Percentiles rank a stretch among this genome's conserved stretches.
Evolutionary conservation across 805 yeast genomes (phyloP).

Genomic region (Pichia paraexigua): DNA sequence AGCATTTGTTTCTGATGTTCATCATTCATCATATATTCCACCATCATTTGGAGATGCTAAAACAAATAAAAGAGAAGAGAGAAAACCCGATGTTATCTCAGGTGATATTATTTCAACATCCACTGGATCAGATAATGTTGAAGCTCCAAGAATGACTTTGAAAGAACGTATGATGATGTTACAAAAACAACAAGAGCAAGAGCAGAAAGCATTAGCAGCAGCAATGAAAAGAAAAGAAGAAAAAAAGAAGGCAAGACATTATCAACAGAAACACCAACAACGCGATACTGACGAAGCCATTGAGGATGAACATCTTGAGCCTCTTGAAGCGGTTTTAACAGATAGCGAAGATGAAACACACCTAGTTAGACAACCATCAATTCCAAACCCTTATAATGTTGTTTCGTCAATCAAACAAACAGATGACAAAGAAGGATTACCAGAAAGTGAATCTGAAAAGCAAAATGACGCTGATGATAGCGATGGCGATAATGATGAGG

Average conservation of each 20-base stretch:
- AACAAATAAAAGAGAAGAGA: constrained; percentile 11
- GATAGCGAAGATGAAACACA: not conserved
- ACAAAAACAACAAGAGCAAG: constrained; percentile 75
- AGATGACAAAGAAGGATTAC: constrained; percentile 10
- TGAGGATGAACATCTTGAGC: not conserved
- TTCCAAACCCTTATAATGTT: not conserved
- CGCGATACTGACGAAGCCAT: not conserved
- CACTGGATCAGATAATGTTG: constrained; percentile 34
- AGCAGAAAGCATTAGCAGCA: constrained; percentile 59
- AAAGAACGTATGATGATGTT: constrained; percentile 81
- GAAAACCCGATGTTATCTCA: constrained; percentile 14
- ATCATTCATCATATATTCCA: constrained; percentile 53
- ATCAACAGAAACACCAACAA: not conserved
- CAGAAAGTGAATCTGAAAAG: constrained; percentile 17
- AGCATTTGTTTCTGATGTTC: constrained; percentile 47
- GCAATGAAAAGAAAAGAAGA: constrained; percentile 46
- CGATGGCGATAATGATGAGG: constrained; percentile 44
- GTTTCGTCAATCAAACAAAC: not conserved
- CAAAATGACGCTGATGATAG: constrained; percentile 34
- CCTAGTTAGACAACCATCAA: not conserved
- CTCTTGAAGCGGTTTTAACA: not conserved
- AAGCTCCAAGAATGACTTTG: constrained; percentile 68
- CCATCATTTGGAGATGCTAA: constrained; percentile 21
- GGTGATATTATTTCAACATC: constrained; percentile 20
- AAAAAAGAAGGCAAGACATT: constrained; percentile 27